Evolutionary conservation across 1,284 basidiomycete species (phyloP).

Genomic region (Moesziomyces sp.): DNA sequence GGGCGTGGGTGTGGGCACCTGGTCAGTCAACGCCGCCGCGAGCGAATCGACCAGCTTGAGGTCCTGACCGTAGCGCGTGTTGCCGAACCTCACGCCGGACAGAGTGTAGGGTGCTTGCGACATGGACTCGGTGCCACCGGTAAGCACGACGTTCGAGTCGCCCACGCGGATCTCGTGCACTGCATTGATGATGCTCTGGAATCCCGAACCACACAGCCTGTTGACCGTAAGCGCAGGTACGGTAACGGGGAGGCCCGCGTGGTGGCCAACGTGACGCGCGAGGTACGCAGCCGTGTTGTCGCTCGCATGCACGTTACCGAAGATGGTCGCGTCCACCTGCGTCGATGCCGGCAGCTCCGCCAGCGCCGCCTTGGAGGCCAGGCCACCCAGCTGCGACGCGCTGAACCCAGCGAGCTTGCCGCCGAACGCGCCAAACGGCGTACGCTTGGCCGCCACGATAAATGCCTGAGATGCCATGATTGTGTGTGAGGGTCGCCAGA

Average conservation of each 20-base stretch:
- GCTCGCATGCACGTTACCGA: constrained; percentile 62
- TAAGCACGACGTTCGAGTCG: constrained; percentile 85
- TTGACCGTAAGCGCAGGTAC: constrained; percentile 73
- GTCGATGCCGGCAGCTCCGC: constrained; percentile 69
- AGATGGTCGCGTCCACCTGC: constrained; percentile 69
- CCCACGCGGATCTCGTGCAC: constrained; percentile 89
- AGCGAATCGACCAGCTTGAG: constrained; percentile 73
- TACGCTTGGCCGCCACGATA: constrained; percentile 70
- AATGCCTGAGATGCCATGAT: constrained; percentile 58
- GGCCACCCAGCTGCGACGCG: constrained; percentile 70
- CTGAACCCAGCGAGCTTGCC: constrained; percentile 68
- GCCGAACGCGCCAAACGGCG: constrained; percentile 72
- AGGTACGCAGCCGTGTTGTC: constrained; percentile 83
- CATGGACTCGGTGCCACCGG: constrained; percentile 98
- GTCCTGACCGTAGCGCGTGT: constrained; percentile 70
- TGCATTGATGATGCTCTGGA: constrained; percentile 94
- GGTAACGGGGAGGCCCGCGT: constrained; percentile 75
- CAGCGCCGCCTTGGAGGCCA: constrained; percentile 72
- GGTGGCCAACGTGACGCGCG: constrained; percentile 91
- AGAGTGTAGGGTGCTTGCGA: constrained; percentile 79
- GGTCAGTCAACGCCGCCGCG: constrained; percentile 71
- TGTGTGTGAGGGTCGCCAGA: no score
- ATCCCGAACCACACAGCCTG: constrained; percentile 92
- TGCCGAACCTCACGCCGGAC: constrained; percentile 68
- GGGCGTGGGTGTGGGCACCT: constrained; percentile 71